phyloP scores from a whole-genome alignment of 257 asterid species.

The Cordia subcordata region DNA sequence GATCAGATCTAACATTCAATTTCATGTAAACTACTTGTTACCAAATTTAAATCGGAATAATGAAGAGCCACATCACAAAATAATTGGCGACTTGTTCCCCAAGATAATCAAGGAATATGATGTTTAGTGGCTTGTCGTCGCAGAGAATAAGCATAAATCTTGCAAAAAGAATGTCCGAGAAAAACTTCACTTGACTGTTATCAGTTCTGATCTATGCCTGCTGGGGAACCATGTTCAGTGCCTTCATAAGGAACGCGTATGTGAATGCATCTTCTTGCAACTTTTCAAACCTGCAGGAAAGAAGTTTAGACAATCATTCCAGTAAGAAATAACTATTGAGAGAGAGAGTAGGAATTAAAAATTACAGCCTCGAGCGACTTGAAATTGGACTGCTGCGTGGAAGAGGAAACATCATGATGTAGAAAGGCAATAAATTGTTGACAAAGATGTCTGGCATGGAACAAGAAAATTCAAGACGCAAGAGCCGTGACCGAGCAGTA shows the following conservation, averaged over 20 bases:
- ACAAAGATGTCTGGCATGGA: neutral
- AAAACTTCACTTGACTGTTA: neutral
- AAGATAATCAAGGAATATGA: no score
- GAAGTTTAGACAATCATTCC: neutral
- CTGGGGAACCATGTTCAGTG: conserved; percentile 50
- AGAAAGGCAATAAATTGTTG: neutral
- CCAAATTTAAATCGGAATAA: no score
- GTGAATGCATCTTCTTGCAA: conserved; percentile 90
- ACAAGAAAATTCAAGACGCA: neutral
- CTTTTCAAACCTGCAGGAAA: conserved; percentile 69
- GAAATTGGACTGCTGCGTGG: neutral
- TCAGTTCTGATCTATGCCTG: neutral
- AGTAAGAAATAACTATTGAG: neutral
- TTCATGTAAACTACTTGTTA: no score
- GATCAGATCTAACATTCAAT: no score
- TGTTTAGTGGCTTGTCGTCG: no score
- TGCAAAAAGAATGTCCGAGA: neutral
- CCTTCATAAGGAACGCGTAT: conserved; percentile 66
- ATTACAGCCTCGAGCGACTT: neutral
- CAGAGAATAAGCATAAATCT: no score
- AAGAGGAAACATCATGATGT: neutral
- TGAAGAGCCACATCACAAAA: no score
- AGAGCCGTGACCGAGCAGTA: neutral
- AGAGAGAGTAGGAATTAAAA: neutral
- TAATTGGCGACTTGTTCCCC: no score